Conservation (phyloP, 1,284 basidiomycete species). For the Coniferiporia weirii region DNA sequence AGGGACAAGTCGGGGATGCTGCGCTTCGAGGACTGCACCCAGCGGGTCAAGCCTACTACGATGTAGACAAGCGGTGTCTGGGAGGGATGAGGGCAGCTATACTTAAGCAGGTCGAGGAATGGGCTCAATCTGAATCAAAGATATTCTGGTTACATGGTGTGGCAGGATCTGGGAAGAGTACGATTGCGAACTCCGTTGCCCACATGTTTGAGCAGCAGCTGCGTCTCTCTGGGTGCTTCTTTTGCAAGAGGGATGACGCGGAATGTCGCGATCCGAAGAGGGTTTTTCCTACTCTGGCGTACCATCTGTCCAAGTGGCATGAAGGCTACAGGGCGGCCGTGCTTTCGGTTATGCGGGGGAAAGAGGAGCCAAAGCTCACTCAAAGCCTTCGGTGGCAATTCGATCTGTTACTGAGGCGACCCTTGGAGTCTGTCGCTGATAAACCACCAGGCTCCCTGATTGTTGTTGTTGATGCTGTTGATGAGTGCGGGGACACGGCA, state of each 20-base stretch:
- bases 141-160: slow-evolving; percentile 29
- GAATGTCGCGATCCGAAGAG: not conserved
- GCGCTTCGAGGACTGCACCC: not conserved
- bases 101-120: not conserved
- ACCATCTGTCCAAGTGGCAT: not conserved
- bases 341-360: not conserved
- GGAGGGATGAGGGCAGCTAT: not conserved
- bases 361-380: not conserved
- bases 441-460: not conserved
- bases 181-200: slow-evolving; percentile 29
- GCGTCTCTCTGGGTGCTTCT: slow-evolving; percentile 25
- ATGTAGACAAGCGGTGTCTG: not conserved
- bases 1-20: not conserved
- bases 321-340: not conserved
- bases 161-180: slow-evolving; percentile 25
- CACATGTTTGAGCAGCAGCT: slow-evolving; percentile 26
- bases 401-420: not conserved
- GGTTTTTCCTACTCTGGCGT: slow-evolving; percentile 7
- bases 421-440: not conserved
- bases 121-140: slow-evolving; percentile 13
- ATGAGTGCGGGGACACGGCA: not conserved
- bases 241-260: not conserved
- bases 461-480: slow-evolving; percentile 7
- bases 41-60: not conserved
- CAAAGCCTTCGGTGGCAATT: not conserved